Evolutionary conservation across 139 green algal genomes (phyloP).

Genomic region (Asterochloris erici): DNA sequence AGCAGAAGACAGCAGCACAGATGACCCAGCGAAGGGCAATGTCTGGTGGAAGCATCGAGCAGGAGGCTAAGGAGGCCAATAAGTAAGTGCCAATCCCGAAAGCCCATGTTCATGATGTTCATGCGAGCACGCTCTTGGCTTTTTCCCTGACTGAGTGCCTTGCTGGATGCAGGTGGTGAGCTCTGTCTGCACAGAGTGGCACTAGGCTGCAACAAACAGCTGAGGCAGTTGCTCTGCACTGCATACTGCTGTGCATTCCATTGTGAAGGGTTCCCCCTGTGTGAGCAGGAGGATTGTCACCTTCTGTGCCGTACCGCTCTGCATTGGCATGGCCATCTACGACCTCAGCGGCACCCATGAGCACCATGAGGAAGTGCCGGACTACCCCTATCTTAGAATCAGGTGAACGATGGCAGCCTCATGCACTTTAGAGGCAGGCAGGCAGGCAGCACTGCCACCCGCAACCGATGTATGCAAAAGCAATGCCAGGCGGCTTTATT

Average conservation of each 20-base stretch:
- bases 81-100: neutral
- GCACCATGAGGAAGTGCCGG: conserved; percentile 11
- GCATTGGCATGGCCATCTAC: conserved; percentile 5
- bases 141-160: neutral
- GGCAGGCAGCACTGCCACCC: too few relatives aligned
- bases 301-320: conserved; percentile 2
- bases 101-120: neutral
- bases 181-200: neutral
- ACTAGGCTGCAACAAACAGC: neutral
- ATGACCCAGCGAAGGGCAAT: neutral
- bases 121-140: neutral
- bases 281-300: conserved; percentile 11
- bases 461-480: too few relatives aligned
- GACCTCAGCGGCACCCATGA: conserved; percentile 1
- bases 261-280: neutral
- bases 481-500: too few relatives aligned
- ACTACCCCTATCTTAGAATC: conserved; percentile 18
- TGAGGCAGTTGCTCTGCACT: neutral
- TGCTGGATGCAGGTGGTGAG: neutral
- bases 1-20: neutral
- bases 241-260: neutral
- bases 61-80: neutral
- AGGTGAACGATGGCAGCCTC: neutral
- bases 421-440: too few relatives aligned
- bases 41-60: too few relatives aligned